Evolutionary conservation across 176 grass and related monocot genomes (phyloP).

Genomic region (Alloteropsis semialata): DNA sequence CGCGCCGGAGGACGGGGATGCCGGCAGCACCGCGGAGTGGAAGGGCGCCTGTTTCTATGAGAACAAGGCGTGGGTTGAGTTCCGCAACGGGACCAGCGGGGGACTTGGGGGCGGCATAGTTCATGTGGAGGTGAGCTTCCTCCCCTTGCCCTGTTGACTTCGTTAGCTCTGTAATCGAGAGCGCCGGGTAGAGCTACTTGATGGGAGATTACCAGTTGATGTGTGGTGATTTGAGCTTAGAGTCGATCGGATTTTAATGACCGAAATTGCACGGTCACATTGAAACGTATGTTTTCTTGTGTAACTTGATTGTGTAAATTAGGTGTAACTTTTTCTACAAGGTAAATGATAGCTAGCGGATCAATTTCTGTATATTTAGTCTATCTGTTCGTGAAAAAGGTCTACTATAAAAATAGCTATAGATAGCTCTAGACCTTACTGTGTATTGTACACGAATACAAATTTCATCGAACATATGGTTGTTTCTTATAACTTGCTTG

Average conservation of each 20-base stretch:
- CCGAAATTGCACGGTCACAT: background rate
- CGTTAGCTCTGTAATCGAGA: background rate
- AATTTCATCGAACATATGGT: background rate
- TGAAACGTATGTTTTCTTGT: background rate
- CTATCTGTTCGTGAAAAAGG: background rate
- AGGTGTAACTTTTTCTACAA: background rate
- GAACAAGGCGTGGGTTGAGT: conserved; percentile 69
- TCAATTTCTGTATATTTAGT: background rate
- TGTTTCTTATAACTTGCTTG: background rate
- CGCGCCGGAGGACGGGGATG: background rate
- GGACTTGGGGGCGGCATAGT: conserved; percentile 41
- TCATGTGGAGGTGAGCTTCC: conserved; percentile 56
- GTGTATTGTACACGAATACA: background rate
- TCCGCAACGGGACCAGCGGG: conserved; percentile 44
- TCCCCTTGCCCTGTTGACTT: background rate
- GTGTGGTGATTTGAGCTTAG: background rate
- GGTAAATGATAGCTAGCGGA: background rate
- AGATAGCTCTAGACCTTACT: background rate
- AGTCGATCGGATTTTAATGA: background rate
- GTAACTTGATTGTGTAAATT: background rate
- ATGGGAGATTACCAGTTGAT: background rate
- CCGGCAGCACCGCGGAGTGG: conserved; percentile 42
- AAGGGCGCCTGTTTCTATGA: conserved; percentile 97
- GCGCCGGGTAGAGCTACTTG: background rate
- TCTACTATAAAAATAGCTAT: background rate